A percentile compares a stretch with the other conserved stretches of the same genome.
These are phyloP conservation scores for Pseudogymnoascus verrucosus DNA, from an alignment of 2,329 filamentous ascomycete species.

Conservation along the genomic window DNA sequence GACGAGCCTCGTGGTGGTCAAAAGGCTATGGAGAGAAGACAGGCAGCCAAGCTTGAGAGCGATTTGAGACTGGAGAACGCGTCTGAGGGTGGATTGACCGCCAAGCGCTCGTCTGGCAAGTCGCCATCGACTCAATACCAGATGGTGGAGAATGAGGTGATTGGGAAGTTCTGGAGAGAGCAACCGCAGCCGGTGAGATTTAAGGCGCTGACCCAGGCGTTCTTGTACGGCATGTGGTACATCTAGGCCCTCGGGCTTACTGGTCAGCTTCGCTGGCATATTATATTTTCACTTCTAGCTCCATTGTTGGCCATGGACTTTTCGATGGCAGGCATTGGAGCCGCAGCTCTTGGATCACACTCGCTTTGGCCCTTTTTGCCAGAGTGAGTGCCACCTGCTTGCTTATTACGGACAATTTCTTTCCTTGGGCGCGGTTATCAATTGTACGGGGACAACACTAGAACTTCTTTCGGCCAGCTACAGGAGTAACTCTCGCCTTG, in stretches of 20 bases:
- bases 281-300: background rate
- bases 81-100: conserved; percentile 19
- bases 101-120: conserved; percentile 17
- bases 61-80: conserved; percentile 11
- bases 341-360: background rate
- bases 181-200: conserved; percentile 1
- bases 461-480: background rate
- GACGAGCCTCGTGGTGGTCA: conserved; percentile 36
- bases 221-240: conserved; percentile 28
- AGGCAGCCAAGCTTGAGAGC: conserved; percentile 13
- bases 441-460: background rate
- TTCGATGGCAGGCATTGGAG: background rate
- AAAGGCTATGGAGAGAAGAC: conserved; percentile 30
- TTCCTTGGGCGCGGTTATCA: conserved; percentile 5
- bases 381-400: background rate
- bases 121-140: conserved; percentile 22
- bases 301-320: background rate
- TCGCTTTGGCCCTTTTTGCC: background rate
- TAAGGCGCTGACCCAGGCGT: conserved; percentile 12
- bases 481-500: conserved; percentile 1
- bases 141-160: conserved; percentile 11
- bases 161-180: conserved; percentile 4
- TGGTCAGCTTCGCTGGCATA: background rate
- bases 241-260: conserved; percentile 18
- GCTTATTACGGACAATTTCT: conserved; percentile 8